Percentiles rank a stretch among this genome's conserved stretches.
These are phyloP conservation scores for Lithohypha guttulata DNA, from an alignment of 2,329 filamentous ascomycete genomes.

Conservation along the genomic window DNA sequence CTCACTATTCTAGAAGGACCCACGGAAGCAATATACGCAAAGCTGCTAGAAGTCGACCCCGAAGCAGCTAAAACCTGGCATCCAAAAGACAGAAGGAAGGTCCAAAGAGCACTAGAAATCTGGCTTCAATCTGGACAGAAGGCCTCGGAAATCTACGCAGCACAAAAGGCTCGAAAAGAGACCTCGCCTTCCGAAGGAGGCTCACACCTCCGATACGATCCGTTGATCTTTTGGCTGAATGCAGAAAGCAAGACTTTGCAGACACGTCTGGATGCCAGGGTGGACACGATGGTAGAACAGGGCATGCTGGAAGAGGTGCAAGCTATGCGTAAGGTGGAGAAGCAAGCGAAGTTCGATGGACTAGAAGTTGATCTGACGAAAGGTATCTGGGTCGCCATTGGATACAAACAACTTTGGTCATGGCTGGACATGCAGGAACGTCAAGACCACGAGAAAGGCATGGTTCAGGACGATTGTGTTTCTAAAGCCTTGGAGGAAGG, in stretches of 20 bases:
- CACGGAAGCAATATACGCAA: slow-evolving; percentile 60
- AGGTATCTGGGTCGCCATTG: slow-evolving; percentile 95
- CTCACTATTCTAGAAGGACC: slow-evolving; percentile 53
- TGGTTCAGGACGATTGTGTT: background rate
- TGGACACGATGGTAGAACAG: slow-evolving; percentile 69
- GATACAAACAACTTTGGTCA: slow-evolving; percentile 78
- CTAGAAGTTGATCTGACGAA: slow-evolving; percentile 57
- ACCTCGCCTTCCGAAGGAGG: slow-evolving; percentile 9
- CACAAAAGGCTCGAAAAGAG: slow-evolving; percentile 44
- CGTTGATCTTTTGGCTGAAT: slow-evolving; percentile 80
- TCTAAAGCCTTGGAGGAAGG: slow-evolving; percentile 31
- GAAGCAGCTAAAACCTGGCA: slow-evolving; percentile 88
- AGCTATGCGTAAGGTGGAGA: slow-evolving; percentile 35
- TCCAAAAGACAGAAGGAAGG: slow-evolving; percentile 83
- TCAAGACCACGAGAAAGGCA: slow-evolving; percentile 12
- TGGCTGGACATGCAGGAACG: slow-evolving; percentile 47
- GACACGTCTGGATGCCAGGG: slow-evolving; percentile 60
- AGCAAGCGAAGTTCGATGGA: slow-evolving; percentile 31
- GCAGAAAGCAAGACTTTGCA: slow-evolving; percentile 58
- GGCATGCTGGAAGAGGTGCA: slow-evolving; percentile 55
- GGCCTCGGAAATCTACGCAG: slow-evolving; percentile 77
- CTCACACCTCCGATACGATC: slow-evolving; percentile 38
- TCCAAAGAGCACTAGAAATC: slow-evolving; percentile 79
- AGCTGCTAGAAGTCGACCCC: slow-evolving; percentile 71
- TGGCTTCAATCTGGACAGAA: slow-evolving; percentile 69